A percentile compares a stretch with the other conserved stretches of the same genome.
Conservation (phyloP, 192 early-diverging fungal genomes). For the Coemansia sp. region DNA sequence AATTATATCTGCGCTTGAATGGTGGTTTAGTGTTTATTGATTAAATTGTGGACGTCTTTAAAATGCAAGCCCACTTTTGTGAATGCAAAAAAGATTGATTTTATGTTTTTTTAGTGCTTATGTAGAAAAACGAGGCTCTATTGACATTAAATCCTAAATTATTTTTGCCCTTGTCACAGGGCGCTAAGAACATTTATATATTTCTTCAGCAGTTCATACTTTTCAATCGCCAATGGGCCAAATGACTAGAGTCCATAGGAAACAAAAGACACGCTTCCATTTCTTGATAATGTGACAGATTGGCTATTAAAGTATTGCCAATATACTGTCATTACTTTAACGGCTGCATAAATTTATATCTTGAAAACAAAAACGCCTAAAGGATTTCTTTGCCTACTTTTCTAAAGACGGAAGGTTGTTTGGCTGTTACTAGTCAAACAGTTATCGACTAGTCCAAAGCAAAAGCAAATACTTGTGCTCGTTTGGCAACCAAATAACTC, state of each 20-base stretch:
- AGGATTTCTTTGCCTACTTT: too few relatives aligned
- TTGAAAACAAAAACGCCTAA: background rate
- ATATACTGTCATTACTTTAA: background rate
- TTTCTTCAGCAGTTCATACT: background rate
- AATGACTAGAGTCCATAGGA: background rate
- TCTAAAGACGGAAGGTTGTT: background rate
- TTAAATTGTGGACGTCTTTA: background rate
- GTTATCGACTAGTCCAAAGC: background rate
- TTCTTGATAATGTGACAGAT: background rate
- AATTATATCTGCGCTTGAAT: too few relatives aligned
- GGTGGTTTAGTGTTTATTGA: too few relatives aligned
- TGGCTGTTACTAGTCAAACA: background rate
- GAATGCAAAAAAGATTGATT: background rate
- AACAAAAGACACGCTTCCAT: background rate
- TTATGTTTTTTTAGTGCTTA: background rate
- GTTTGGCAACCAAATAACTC: background rate
- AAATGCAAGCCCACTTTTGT: background rate
- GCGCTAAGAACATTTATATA: too few relatives aligned
- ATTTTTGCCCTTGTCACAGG: too few relatives aligned
- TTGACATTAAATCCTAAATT: background rate
- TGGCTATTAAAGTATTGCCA: background rate
- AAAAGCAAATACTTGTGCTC: background rate
- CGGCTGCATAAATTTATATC: background rate
- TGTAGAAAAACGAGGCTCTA: background rate
- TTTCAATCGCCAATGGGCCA: conserved; percentile 3